A percentile compares a stretch with the other conserved stretches of the same genome.
Conservation (phyloP, 2,329 filamentous ascomycete species). For the Podosphaera leucotricha region DNA sequence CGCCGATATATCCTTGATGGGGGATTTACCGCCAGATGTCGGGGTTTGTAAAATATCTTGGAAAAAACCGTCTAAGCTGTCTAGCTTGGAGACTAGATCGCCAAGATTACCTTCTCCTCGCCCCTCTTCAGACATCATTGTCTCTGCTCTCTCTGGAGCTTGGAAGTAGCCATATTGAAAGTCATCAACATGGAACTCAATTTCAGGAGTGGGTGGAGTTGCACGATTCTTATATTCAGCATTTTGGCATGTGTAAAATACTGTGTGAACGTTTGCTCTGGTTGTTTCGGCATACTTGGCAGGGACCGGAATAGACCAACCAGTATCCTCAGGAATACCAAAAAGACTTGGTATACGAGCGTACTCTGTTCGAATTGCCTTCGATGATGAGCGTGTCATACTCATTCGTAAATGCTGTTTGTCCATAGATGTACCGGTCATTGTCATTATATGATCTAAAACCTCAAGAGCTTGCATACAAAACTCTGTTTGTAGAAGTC, state of each 20-base stretch:
- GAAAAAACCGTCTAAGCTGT: slow-evolving; percentile 64
- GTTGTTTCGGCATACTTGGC: slow-evolving; percentile 74
- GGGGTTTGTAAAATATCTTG: slow-evolving; percentile 37
- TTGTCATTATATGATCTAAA: slow-evolving; percentile 83
- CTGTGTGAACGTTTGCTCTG: slow-evolving; percentile 77
- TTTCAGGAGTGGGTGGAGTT: slow-evolving; percentile 48
- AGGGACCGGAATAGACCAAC: slow-evolving; percentile 88
- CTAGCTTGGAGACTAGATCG: slow-evolving; percentile 59
- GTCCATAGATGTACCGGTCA: slow-evolving; percentile 79
- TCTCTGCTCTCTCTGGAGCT: slow-evolving; percentile 42
- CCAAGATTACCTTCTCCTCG: slow-evolving; percentile 51
- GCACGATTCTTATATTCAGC: slow-evolving; percentile 32
- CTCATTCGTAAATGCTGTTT: slow-evolving; percentile 93
- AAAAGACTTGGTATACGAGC: slow-evolving; percentile 86
- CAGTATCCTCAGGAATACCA: slow-evolving; percentile 83
- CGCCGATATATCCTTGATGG: slow-evolving; percentile 35
- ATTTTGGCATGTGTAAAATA: slow-evolving; percentile 80
- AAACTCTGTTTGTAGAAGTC: slow-evolving; percentile 76
- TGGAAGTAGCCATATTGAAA: slow-evolving; percentile 44
- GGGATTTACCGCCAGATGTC: slow-evolving; percentile 34
- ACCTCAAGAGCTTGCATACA: slow-evolving; percentile 84
- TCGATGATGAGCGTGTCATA: slow-evolving; percentile 75
- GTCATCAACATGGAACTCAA: slow-evolving; percentile 84
- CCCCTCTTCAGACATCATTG: slow-evolving; percentile 62
- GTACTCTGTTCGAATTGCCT: slow-evolving; percentile 76